Base-by-base conservation (phyloP, 2,329 filamentous ascomycete species). In the Fusarium burgessii region DNA sequence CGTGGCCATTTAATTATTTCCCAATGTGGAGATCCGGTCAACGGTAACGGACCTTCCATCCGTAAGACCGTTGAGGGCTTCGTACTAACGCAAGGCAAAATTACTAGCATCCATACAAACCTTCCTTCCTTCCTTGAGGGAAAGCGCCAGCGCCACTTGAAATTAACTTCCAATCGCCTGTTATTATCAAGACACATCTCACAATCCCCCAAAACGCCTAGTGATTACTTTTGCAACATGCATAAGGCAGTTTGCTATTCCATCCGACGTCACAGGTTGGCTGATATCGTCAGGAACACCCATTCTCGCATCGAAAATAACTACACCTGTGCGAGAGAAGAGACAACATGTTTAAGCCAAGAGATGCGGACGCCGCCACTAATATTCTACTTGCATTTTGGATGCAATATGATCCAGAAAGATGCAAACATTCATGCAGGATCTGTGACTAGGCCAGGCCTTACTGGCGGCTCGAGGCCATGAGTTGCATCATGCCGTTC, bases 261-360 rank as follows among this genome's bases (percentile, higher is more conserved):
- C 23, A 36, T 58, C 41, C 62, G 38, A 56, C 41, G 47, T 67
- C 64, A 62, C 57, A 47, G 57, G 29, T 49, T 68, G 35, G 29
- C 43, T 68, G 29, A 45, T 57, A 62, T 69, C 66, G 47, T 33
- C 65, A 69, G 58, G 58, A 68, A 68, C 62, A 42, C 40, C 23
- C 49, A 62, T 68, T 32, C 20, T 47, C 29, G 43, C 25, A 40
- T 33, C 29, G 29, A 49, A n/a, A 67, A 67, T 20, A n/a, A 43
- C 33, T 55, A 35, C 58, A 55, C 14, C 43, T 58, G 35, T 23
- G n/a, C 6, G 67, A 62, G 69, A 42, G 47, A 72, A 72, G 70
- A 72, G 70, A 50, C 32, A 70, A 72, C 54, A 57, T 38, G 27
- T 45, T 20, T 38, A 70, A 51, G 38, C 36, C 45, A 43, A 60